These are phyloP conservation scores for Colletotrichum ledebouriae DNA, from an alignment of 2,329 filamentous ascomycete species.

Conservation along the genomic window DNA sequence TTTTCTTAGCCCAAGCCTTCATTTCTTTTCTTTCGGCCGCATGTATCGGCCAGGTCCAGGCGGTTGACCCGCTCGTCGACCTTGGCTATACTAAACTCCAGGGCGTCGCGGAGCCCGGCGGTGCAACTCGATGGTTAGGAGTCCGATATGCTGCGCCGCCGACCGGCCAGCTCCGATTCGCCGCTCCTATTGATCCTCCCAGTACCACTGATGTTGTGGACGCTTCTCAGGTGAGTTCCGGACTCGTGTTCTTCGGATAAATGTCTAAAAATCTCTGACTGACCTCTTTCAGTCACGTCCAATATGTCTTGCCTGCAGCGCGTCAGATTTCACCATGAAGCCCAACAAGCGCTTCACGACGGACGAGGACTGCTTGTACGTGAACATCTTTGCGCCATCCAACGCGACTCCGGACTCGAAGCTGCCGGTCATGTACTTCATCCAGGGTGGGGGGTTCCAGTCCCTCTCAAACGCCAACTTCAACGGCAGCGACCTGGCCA, in stretches of 20 bases:
- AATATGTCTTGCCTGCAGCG: slow-evolving; percentile 38
- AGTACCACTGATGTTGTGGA: slow-evolving; percentile 23
- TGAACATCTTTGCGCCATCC: slow-evolving; percentile 74
- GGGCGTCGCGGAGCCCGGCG: slow-evolving; percentile 63
- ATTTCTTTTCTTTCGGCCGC: slow-evolving; percentile 35
- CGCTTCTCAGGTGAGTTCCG: slow-evolving; percentile 4
- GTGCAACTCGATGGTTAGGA: slow-evolving; percentile 79
- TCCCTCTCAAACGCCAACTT: slow-evolving; percentile 55
- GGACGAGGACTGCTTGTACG: slow-evolving; percentile 77
- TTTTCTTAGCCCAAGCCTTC: slow-evolving; percentile 17
- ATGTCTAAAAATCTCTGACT: no score
- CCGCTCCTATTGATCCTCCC: slow-evolving; percentile 69
- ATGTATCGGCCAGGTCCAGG: slow-evolving; percentile 31
- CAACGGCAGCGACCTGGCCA: slow-evolving; percentile 48
- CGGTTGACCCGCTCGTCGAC: slow-evolving; percentile 59
- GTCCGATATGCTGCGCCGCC: slow-evolving; percentile 83
- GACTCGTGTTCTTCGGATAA: not conserved
- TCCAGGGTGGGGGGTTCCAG: slow-evolving; percentile 74
- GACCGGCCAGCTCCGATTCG: slow-evolving; percentile 74
- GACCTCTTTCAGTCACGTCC: slow-evolving; percentile 21
- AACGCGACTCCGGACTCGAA: slow-evolving; percentile 62
- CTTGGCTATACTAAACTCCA: slow-evolving; percentile 76
- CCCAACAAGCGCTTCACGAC: slow-evolving; percentile 43
- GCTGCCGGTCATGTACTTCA: slow-evolving; percentile 73
- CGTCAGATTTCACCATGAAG: slow-evolving; percentile 45